phyloP scores from a whole-genome alignment of 116 monocot genomes.

The Thalassia testudinum region DNA sequence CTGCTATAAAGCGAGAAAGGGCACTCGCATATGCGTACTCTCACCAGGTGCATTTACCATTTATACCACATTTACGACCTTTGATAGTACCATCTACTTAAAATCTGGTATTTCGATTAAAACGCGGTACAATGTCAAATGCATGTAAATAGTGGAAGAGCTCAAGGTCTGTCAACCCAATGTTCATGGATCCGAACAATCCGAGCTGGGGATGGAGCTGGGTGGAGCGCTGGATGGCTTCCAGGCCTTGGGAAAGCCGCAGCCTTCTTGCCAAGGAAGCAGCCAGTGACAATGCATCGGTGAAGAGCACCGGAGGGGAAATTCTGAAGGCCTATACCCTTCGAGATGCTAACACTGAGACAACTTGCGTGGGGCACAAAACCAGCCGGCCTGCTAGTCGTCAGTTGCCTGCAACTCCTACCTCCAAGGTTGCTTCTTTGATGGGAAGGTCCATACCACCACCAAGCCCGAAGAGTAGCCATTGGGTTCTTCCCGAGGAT shows the following conservation, averaged over 20 bases:
- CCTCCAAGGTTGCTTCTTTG: slow-evolving; percentile 1
- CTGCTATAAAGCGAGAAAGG: slow-evolving; percentile 71
- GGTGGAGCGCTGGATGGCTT: slow-evolving; percentile 82
- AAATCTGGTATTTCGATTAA: no score
- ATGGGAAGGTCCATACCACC: slow-evolving; percentile 13
- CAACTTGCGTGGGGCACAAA: slow-evolving; percentile 8
- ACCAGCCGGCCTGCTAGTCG: slow-evolving; percentile 12
- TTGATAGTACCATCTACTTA: not conserved
- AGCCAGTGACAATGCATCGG: slow-evolving; percentile 2
- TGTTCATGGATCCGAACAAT: slow-evolving; percentile 71
- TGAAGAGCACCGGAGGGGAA: slow-evolving; percentile 24
- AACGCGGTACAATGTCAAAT: no score
- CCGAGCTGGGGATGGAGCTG: slow-evolving; percentile 95
- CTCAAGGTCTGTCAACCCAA: slow-evolving; percentile 40
- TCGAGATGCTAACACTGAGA: slow-evolving; percentile 13
- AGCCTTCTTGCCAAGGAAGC: slow-evolving; percentile 13
- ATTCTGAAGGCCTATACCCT: slow-evolving; percentile 27
- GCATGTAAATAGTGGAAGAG: slow-evolving; percentile 11
- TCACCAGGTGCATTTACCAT: slow-evolving; percentile 59
- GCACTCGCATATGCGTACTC: slow-evolving; percentile 86
- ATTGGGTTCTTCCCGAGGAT: slow-evolving; percentile 16
- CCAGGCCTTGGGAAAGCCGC: slow-evolving; percentile 46
- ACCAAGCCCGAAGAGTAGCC: slow-evolving; percentile 14
- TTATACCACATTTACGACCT: no score
- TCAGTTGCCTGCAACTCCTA: slow-evolving; percentile 20